phyloP scores from a whole-genome alignment of 805 yeast genomes.

The Groenewaldozyma salmanticensis region DNA sequence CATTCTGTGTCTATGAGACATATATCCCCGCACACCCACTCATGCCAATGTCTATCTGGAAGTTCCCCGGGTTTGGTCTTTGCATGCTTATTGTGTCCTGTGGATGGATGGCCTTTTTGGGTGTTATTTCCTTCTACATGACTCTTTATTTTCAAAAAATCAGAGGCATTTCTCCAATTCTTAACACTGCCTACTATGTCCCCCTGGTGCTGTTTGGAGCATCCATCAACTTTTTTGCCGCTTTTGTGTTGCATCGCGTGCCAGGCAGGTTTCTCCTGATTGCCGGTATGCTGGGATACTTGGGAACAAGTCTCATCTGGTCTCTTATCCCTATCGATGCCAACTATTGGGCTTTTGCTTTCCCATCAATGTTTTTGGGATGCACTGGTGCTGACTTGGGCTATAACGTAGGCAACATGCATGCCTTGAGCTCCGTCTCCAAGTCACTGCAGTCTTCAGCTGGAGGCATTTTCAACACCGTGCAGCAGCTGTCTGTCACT shows the following conservation, averaged over 20 bases:
- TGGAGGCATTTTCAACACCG: slow-evolving; percentile 40
- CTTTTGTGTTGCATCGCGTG: slow-evolving; percentile 35
- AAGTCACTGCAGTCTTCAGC: slow-evolving; percentile 35
- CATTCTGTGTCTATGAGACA: slow-evolving; percentile 31
- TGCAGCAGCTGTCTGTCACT: slow-evolving; percentile 32
- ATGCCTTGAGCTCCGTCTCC: slow-evolving; percentile 34
- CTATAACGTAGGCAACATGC: slow-evolving; percentile 38
- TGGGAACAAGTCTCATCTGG: slow-evolving; percentile 34
- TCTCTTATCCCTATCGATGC: slow-evolving; percentile 29
- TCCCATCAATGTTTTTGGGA: slow-evolving; percentile 32
- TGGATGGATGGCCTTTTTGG: slow-evolving; percentile 36
- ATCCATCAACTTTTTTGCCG: slow-evolving; percentile 36
- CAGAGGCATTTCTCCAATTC: slow-evolving; percentile 30
- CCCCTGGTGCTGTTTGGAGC: slow-evolving; percentile 37
- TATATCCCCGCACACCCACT: slow-evolving; percentile 35
- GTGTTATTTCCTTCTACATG: slow-evolving; percentile 32
- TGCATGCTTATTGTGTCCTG: slow-evolving; percentile 30
- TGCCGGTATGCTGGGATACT: slow-evolving; percentile 29
- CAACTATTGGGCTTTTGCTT: slow-evolving; percentile 38
- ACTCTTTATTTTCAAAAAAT: slow-evolving; percentile 36
- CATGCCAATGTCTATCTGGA: slow-evolving; percentile 39
- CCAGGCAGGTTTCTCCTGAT: slow-evolving; percentile 33
- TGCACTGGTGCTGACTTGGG: slow-evolving; percentile 40
- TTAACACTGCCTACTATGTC: slow-evolving; percentile 35
- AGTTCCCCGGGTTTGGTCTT: slow-evolving; percentile 30